Base-by-base conservation (phyloP, 2,329 filamentous ascomycete species). In the Microdochium nivale region DNA sequence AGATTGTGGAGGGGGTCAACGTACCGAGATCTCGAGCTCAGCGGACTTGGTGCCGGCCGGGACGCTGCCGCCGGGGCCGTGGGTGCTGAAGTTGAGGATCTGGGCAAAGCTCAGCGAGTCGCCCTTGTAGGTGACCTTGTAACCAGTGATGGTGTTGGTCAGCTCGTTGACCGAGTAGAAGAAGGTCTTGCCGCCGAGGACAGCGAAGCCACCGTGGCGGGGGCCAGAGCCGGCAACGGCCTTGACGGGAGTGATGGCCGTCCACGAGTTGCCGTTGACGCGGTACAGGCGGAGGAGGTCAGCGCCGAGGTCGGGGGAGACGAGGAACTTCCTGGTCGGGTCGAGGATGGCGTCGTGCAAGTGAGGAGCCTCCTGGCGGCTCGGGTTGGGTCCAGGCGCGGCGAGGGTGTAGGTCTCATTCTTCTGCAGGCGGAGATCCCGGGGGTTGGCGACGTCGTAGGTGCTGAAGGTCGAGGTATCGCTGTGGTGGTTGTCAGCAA, bases 281-380 rank as follows among this genome's bases (percentile, higher is more conserved):
- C 68, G 61, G 63, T 79, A 88, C 52, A 70, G 67, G 55, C 79
- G 81, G 48, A 88, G 65, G 7, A 80, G 59, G 58, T 88, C 86
- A 52, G 78, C 74, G 40, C 85, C 81, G 4, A 90, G 73, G 58
- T 88, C 86, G 1, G 84, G 83, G 9, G 82, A 75, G 9, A 87
- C 60, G 25, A 87, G 59, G 64, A 78, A 88, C n/a, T 71, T 60
- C 5, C 77, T 78, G 2, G 80, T 84, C 7, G 84, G 85, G 62
- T 88, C 85, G 32, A 84, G 62, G 49, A 86, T 63, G n/a, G 79
- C 76, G 61, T 85, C 69, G 65, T 88, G 84, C 19, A 83, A 83
- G 61, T 85, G 81, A 2, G 83, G 70, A 7, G 74, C 70, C 43
- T 78, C 71, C 65, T 87, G 81, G 49, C 79, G 77, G 4, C 66